Percentiles rank a stretch among this genome's conserved stretches.
These are phyloP conservation scores for Lactarius sanguifluus DNA, from an alignment of 768 basidiomycete species.

Conservation along the genomic window DNA sequence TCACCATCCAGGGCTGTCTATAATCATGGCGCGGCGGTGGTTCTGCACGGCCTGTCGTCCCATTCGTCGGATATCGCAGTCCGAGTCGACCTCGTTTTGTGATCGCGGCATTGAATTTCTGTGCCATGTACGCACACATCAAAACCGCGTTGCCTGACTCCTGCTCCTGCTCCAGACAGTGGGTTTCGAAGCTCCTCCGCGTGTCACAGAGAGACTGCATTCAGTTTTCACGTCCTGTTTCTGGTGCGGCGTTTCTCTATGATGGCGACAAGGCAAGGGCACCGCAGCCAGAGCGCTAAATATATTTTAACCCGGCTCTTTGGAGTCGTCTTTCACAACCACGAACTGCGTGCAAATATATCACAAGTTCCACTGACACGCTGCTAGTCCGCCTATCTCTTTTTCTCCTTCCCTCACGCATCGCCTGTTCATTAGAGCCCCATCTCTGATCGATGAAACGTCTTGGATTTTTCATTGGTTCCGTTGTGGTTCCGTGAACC, in stretches of 20 bases:
- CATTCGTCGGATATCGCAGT: background rate
- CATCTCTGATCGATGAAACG: background rate
- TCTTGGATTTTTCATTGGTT: background rate
- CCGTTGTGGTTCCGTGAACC: background rate
- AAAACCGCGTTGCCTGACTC: background rate
- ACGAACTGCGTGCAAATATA: background rate
- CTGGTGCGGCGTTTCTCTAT: background rate
- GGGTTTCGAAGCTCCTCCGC: background rate
- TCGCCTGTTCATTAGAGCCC: background rate
- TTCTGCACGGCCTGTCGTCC: background rate
- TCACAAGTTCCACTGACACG: background rate
- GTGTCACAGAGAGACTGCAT: background rate
- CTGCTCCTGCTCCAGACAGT: background rate
- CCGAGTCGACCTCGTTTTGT: background rate
- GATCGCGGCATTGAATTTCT: background rate
- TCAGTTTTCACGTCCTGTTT: background rate
- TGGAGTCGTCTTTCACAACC: background rate
- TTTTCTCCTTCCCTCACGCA: background rate
- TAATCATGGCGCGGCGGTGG: background rate
- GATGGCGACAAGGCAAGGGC: background rate
- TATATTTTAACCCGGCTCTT: background rate
- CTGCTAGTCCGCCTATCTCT: background rate
- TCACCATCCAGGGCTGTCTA: background rate
- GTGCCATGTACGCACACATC: background rate
- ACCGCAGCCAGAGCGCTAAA: background rate